These are phyloP conservation scores for Candida awuae DNA, from an alignment of 805 yeast genomes.

Conservation along the genomic window DNA sequence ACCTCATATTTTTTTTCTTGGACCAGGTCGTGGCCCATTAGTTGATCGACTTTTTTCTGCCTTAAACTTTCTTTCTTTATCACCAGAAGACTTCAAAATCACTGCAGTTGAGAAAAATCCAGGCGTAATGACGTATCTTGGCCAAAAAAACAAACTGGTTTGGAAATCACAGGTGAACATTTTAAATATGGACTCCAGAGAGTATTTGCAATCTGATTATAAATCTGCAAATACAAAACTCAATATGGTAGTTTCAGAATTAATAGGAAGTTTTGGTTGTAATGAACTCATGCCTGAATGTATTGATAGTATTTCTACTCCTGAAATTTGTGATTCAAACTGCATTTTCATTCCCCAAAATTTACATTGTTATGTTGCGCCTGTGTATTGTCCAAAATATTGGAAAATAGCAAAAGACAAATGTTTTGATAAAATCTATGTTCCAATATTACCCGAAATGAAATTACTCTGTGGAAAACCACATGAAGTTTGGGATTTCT, in stretches of 20 bases:
- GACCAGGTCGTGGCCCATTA: constrained; percentile 86
- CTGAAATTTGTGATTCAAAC: constrained; percentile 27
- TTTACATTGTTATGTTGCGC: constrained; percentile 55
- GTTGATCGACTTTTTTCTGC: constrained; percentile 47
- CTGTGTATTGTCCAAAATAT: constrained; percentile 53
- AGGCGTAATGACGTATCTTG: constrained; percentile 45
- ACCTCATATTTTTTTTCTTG: constrained; percentile 49
- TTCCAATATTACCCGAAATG: constrained; percentile 27
- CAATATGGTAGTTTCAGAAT: constrained; percentile 60
- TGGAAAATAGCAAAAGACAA: constrained; percentile 28
- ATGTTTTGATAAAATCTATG: constrained; percentile 21
- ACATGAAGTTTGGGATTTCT: constrained; percentile 44
- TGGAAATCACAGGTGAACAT: constrained; percentile 52
- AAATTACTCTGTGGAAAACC: constrained; percentile 39
- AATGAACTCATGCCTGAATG: constrained; percentile 88
- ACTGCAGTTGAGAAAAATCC: constrained; percentile 69
- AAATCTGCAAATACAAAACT: constrained; percentile 19
- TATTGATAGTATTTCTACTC: constrained; percentile 35
- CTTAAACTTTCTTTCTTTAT: constrained; percentile 26
- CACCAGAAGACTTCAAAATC: constrained; percentile 26
- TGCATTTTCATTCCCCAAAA: constrained; percentile 58
- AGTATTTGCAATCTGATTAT: constrained; percentile 30
- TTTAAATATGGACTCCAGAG: constrained; percentile 51
- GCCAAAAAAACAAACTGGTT: constrained; percentile 36
- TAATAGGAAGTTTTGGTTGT: constrained; percentile 88